Percentiles rank a stretch among this genome's conserved stretches.
phyloP scores from a whole-genome alignment of 2,329 filamentous ascomycete species.

The Fusarium algeriense region DNA sequence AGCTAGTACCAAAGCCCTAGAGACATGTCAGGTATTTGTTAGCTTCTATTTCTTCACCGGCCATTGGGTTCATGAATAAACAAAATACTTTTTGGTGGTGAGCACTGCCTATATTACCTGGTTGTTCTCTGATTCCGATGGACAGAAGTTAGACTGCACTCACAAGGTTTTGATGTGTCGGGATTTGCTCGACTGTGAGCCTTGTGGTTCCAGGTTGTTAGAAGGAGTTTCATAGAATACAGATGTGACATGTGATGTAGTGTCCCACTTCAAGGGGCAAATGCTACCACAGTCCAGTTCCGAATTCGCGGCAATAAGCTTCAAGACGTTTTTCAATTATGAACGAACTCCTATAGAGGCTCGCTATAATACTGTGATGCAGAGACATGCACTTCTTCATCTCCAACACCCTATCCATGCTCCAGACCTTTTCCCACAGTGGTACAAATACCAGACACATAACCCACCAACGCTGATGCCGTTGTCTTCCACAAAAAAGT shows the following conservation, averaged over 20 bases:
- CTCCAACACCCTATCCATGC: slow-evolving; percentile 4
- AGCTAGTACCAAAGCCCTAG: slow-evolving; percentile 6
- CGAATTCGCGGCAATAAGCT: not conserved
- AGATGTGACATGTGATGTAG: not conserved
- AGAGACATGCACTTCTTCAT: slow-evolving; percentile 2
- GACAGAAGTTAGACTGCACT: no score
- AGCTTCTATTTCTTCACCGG: not conserved
- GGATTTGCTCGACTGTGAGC: not conserved
- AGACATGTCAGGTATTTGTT: not conserved
- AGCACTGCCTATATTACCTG: not conserved
- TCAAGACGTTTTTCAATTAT: slow-evolving; percentile 13
- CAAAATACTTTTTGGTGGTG: not conserved
- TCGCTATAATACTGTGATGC: slow-evolving; percentile 12
- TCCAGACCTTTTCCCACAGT: slow-evolving; percentile 6
- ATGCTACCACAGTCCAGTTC: not conserved
- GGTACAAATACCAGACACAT: not conserved
- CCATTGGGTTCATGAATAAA: not conserved
- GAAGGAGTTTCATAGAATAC: no score
- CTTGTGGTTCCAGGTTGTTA: not conserved
- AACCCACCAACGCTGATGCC: slow-evolving; percentile 3
- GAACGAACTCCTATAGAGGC: slow-evolving; percentile 2
- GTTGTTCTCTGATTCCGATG: not conserved
- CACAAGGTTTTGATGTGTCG: not conserved
- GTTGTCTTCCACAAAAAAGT: not conserved
- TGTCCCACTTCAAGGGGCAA: not conserved